Percentiles rank a stretch among this genome's conserved stretches.
phyloP scores from a whole-genome alignment of 495 filamentous ascomycete species.

The Penicillium soppii region DNA sequence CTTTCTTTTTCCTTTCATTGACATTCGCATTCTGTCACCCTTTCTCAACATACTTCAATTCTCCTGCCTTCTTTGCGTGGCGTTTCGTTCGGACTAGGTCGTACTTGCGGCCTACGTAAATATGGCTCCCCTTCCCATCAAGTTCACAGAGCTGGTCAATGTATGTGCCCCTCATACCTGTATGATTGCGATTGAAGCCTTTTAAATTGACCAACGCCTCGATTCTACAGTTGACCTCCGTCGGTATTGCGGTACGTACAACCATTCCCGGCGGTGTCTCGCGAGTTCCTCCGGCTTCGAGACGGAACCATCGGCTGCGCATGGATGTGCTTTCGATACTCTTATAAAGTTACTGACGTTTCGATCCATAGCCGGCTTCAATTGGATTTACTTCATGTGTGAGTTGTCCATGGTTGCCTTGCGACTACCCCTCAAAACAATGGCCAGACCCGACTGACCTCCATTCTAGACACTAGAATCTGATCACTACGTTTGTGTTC shows the following conservation, averaged over 20 bases:
- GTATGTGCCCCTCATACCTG: constrained; percentile 46
- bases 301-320: constrained; percentile 21
- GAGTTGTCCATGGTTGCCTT: constrained; percentile 39
- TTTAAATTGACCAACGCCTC: constrained; percentile 21
- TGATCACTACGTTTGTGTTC: constrained; percentile 90
- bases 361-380: constrained; percentile 58
- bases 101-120: constrained; percentile 50
- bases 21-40: constrained; percentile 18
- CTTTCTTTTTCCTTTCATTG: constrained; percentile 14
- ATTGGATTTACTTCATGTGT: constrained; percentile 98
- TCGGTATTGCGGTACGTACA: constrained; percentile 75
- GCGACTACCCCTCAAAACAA: constrained; percentile 6
- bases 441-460: constrained; percentile 12
- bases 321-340: constrained; percentile 7
- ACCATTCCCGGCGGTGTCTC: constrained; percentile 8
- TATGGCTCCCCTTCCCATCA: constrained; percentile 84
- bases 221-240: constrained; percentile 62
- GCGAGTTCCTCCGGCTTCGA: constrained; percentile 20
- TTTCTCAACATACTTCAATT: constrained; percentile 21
- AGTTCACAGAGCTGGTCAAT: constrained; percentile 91
- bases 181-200: neutral
- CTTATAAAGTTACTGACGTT: constrained; percentile 39
- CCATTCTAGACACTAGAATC: constrained; percentile 88
- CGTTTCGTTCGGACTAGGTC: constrained; percentile 51
- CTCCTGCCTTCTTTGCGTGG: constrained; percentile 39